Base-by-base conservation (phyloP, 139 green algal species). In the Picochlorum costavermella region DNA sequence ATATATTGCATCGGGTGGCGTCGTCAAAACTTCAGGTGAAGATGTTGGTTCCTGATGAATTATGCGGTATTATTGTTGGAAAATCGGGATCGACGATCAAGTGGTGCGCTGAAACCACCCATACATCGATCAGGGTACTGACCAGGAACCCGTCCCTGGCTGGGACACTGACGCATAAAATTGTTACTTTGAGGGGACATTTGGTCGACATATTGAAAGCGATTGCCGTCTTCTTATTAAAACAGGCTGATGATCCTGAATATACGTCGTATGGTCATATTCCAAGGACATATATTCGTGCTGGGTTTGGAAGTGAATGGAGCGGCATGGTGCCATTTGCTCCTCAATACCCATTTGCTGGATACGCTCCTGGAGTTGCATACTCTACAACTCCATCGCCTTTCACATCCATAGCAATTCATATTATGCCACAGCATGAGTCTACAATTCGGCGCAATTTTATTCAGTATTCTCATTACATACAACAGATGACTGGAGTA, bases 11-110 rank as follows among this genome's bases (percentile, higher is more conserved):
- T 40, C 33, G 33, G 33, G 33, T 40, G 33, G 33, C 33, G 13
- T 55, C 17, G 12, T 55, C 17, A 13, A 70, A 56, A 23, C 62
- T 64, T 16, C 17, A 23, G 45, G 25, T 90, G 10, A 73, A 77
- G 4, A 61, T 95, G 23, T 68, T 95, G 26, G 81, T 95, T 29
- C 87, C 88, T 2, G 74, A 87, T 55, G 51, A 60, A 8, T 67
- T 88, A 20, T 95, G 88, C 56, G 87, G 87, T 4, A 76, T 73
- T 25, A 81, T 95, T 64, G 90, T 95, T 50, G 87, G 87, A 26
- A 86, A 86, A 64, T 74, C 71, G 14, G 87, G 87, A 11, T 70
- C 77, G 17, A 95, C 84, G 45, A 89, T 95, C 50, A 72, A 76
- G 14, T 43, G 44, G 26, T 91, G 86, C 50, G 67, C 79, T 5